Conservation (phyloP, 2,329 filamentous ascomycete species). For the Fusarium humuli region DNA sequence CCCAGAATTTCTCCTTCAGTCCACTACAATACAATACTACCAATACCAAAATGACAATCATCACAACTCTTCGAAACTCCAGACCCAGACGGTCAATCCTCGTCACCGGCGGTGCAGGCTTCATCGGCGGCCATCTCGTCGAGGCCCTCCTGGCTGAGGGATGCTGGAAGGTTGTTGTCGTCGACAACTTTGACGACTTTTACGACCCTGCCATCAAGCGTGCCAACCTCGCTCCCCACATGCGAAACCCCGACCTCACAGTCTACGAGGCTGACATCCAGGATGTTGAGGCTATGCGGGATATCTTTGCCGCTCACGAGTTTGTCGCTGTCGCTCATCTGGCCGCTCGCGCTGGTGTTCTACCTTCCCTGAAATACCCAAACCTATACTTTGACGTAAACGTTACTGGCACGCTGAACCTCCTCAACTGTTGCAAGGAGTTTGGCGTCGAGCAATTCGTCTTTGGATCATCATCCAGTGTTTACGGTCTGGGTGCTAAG, state of each 20-base stretch:
- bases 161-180: conserved; percentile 13
- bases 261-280: conserved; percentile 20
- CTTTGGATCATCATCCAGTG: conserved; percentile 19
- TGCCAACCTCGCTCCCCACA: conserved; percentile 13
- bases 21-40: background rate
- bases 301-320: conserved; percentile 2
- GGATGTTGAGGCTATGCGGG: background rate
- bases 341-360: conserved; percentile 14
- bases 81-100: conserved; percentile 3
- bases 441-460: conserved; percentile 16
- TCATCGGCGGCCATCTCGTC: conserved; percentile 21
- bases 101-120: conserved; percentile 18
- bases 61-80: conserved; percentile 8
- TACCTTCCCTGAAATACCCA: conserved; percentile 2
- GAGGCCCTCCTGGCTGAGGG: conserved; percentile 14
- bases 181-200: conserved; percentile 21
- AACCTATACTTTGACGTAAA: conserved; percentile 16
- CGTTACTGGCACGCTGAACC: conserved; percentile 16
- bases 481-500: conserved; percentile 8
- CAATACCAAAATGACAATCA: conserved; percentile 17
- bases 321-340: conserved; percentile 10
- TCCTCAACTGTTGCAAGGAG: conserved; percentile 8
- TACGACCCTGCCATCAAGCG: conserved; percentile 20
- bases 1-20: background rate
- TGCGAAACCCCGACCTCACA: background rate